Evolutionary conservation across 1,284 basidiomycete species (phyloP), one percentile per base, ranked within the genome.

Genomic region (Fomes fomentarius): DNA sequence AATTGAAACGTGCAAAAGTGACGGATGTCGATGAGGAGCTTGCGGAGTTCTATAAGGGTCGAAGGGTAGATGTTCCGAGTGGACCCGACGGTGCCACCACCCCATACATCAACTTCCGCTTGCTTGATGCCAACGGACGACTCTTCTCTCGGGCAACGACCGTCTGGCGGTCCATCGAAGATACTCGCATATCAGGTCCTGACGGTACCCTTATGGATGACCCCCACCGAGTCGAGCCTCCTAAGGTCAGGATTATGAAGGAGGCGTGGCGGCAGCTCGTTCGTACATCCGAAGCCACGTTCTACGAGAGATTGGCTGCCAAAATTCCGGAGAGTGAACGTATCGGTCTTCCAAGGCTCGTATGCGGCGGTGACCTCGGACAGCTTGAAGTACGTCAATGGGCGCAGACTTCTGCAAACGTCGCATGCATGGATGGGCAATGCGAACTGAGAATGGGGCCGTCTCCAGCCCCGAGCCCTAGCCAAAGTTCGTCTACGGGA

Each of bases 81-180:
- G 24, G 22, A 9, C 30, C 21, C 15, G 24, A 37, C 14, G 45
- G 45, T 10, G 31, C 30, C 10, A 22, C 4, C 21, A 37, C 33
- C 3, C 43, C 42, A 7, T 57, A 40, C 44, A 10, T 57, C 21
- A 9, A 24, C 17, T 58, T 47, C 35, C 28, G 43, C 4, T 31
- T 54, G 5, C 41, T 58, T 9, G 52, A 54, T 30, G 45, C 52
- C 30, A 56, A 58, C 30, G 45, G 41, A 3, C 38, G 49, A 5
- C 46, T 61, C 8, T 61, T n/a, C n/a, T n/a, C n/a, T n/a, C n/a
- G n/a, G n/a, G n/a, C n/a, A n/a, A n/a, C n/a, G n/a, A n/a, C n/a
- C n/a, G n/a, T n/a, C n/a, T n/a, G n/a, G n/a, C n/a, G n/a, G n/a
- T n/a, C n/a, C n/a, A n/a, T n/a, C n/a, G n/a, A n/a, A n/a, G n/a